Percentiles rank a stretch among this genome's conserved stretches.
Evolutionary conservation across 164 flowering plant genomes (phyloP).

Genomic region (Piper betle): DNA sequence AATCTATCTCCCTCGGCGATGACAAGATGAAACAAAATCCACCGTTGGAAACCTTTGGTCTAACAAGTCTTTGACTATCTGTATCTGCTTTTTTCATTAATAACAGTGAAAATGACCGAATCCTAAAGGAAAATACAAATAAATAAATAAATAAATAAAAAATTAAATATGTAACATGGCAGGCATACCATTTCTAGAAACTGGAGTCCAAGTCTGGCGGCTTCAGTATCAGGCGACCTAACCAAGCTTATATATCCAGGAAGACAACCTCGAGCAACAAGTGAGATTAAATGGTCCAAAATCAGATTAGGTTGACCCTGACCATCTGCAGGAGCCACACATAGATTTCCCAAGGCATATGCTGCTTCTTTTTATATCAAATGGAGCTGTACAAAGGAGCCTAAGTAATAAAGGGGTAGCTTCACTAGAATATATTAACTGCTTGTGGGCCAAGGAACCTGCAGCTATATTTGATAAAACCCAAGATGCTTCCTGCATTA

Average conservation of each 20-base stretch:
- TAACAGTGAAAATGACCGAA: too few species aligned
- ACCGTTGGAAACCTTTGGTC: too few species aligned
- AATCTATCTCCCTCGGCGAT: too few species aligned
- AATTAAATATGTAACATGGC: background rate
- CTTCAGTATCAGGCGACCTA: constrained; percentile 78
- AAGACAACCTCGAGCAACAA: constrained; percentile 74
- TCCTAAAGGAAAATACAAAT: too few species aligned
- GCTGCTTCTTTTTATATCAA: constrained; percentile 92
- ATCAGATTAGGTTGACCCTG: constrained; percentile 47
- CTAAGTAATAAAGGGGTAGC: constrained; percentile 46
- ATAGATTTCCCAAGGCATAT: constrained; percentile 81
- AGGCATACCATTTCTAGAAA: constrained; percentile 84
- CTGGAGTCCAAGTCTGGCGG: constrained; percentile 86
- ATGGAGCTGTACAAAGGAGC: constrained; percentile 73
- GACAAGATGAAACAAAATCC: too few species aligned
- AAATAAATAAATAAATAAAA: too few species aligned
- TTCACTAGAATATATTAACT: constrained; percentile 51
- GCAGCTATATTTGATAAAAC: constrained; percentile 91
- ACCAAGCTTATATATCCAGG: constrained; percentile 76
- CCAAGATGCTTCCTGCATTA: constrained; percentile 90
- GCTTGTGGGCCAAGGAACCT: constrained; percentile 80
- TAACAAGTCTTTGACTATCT: too few species aligned
- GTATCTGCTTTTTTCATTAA: too few species aligned
- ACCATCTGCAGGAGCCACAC: constrained; percentile 64
- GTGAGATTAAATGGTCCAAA: constrained; percentile 69